These are phyloP conservation scores for Phlebopus sp. DNA, from an alignment of 1,284 basidiomycete genomes.

Conservation along the genomic window DNA sequence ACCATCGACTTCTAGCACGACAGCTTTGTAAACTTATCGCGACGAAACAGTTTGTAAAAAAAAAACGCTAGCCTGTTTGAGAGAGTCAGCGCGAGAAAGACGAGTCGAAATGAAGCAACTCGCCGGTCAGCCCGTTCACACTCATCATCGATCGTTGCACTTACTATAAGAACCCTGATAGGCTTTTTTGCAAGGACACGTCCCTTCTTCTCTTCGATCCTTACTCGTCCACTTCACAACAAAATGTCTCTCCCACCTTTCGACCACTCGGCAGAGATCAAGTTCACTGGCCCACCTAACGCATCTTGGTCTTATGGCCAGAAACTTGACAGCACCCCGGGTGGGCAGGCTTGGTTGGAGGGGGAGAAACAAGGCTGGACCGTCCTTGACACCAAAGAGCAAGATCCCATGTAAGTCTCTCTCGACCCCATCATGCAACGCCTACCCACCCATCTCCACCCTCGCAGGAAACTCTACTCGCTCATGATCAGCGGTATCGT, in stretches of 20 bases:
- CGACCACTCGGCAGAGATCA: constrained; percentile 7
- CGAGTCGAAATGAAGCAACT: neutral
- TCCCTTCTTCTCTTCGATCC: no score
- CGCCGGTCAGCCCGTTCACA: neutral
- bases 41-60: no score
- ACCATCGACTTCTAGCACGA: no score
- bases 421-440: no score
- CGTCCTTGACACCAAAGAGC: constrained; percentile 47
- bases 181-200: neutral
- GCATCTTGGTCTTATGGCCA: constrained; percentile 59
- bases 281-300: constrained; percentile 50
- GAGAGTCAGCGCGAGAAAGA: neutral
- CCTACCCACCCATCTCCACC: no score
- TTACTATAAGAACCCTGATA: neutral
- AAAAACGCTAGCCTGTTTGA: no score
- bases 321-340: constrained; percentile 44
- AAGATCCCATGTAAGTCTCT: constrained; percentile 42
- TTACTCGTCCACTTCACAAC: no score
- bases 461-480: constrained; percentile 41
- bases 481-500: constrained; percentile 59
- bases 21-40: no score
- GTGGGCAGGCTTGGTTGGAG: constrained; percentile 49
- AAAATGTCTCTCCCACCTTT: constrained; percentile 26
- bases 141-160: neutral
- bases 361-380: constrained; percentile 56